A percentile compares a stretch with the other conserved stretches of the same genome.
phyloP scores from a whole-genome alignment of 352 stramenopile genomes.

The Globisporangium canariense region DNA sequence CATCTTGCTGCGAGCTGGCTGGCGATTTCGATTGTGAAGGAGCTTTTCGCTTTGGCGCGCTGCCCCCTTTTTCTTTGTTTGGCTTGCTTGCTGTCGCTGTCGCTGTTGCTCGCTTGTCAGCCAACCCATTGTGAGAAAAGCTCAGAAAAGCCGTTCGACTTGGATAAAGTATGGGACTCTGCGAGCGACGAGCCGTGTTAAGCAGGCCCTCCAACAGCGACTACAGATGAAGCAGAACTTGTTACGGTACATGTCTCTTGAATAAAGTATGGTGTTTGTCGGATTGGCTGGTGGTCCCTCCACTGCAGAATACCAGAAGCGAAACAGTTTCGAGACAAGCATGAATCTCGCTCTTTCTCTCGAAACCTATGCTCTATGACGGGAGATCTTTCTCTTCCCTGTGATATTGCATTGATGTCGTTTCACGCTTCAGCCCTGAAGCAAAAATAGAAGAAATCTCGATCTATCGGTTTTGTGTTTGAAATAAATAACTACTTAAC shows the following conservation, averaged over 20 bases:
- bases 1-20: background rate
- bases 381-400: background rate
- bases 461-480: background rate
- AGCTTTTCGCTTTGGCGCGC: background rate
- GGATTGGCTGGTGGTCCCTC: background rate
- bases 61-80: background rate
- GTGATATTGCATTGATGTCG: background rate
- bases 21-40: slow-evolving; percentile 7
- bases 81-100: background rate
- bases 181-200: background rate
- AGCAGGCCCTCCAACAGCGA: background rate
- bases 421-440: background rate
- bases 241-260: background rate
- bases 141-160: background rate
- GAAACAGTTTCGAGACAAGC: background rate
- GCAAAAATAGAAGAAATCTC: background rate
- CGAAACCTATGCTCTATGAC: background rate
- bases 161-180: background rate
- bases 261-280: background rate
- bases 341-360: background rate
- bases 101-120: background rate
- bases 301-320: background rate
- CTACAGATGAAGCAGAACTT: background rate
- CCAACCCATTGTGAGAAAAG: slow-evolving; percentile 1
- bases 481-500: no score